Evolutionary conservation across 306 rosid genomes (phyloP).

Genomic region (Senna tora): DNA sequence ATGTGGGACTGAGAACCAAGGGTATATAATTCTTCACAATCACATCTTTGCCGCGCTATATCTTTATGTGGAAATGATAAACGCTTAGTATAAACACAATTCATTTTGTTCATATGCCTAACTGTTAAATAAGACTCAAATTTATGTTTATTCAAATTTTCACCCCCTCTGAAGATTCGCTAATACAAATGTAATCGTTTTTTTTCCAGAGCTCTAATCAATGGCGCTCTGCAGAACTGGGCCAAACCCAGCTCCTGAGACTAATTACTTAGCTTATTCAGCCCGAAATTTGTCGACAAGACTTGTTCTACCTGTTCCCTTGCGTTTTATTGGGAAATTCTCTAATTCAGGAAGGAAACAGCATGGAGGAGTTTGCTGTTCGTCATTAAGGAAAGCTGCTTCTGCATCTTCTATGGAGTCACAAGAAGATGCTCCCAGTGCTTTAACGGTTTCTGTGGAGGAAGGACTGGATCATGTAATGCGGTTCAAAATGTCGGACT

Average conservation of each 20-base stretch:
- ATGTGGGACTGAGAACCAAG: slow-evolving; percentile 24
- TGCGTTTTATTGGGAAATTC: slow-evolving; percentile 44
- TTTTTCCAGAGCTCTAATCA: slow-evolving; percentile 44
- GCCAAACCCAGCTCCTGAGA: slow-evolving; percentile 52
- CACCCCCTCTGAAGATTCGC: slow-evolving; percentile 22
- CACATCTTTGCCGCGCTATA: slow-evolving; percentile 3
- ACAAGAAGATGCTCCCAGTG: slow-evolving; percentile 44
- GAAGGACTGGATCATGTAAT: slow-evolving; percentile 85
- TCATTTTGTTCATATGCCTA: slow-evolving; percentile 1
- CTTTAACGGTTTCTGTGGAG: slow-evolving; percentile 52
- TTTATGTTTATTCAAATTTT: slow-evolving; percentile 13
- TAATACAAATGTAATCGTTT: slow-evolving; percentile 14
- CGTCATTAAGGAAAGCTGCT: slow-evolving; percentile 48
- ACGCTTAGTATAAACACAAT: not conserved
- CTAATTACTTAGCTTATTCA: slow-evolving; percentile 48
- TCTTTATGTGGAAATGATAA: not conserved
- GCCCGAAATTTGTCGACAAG: slow-evolving; percentile 62
- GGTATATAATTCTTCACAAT: slow-evolving; percentile 9
- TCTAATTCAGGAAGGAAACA: slow-evolving; percentile 38
- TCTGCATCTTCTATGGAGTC: slow-evolving; percentile 55
- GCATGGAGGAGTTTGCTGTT: slow-evolving; percentile 51
- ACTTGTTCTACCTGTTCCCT: slow-evolving; percentile 53
- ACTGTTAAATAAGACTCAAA: not conserved
- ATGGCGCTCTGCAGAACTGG: slow-evolving; percentile 72
- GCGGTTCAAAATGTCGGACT: slow-evolving; percentile 82